A percentile compares a stretch with the other conserved stretches of the same genome.
phyloP scores from a whole-genome alignment of 2,329 filamentous ascomycete species.

The Thielaviopsis punctulata region DNA sequence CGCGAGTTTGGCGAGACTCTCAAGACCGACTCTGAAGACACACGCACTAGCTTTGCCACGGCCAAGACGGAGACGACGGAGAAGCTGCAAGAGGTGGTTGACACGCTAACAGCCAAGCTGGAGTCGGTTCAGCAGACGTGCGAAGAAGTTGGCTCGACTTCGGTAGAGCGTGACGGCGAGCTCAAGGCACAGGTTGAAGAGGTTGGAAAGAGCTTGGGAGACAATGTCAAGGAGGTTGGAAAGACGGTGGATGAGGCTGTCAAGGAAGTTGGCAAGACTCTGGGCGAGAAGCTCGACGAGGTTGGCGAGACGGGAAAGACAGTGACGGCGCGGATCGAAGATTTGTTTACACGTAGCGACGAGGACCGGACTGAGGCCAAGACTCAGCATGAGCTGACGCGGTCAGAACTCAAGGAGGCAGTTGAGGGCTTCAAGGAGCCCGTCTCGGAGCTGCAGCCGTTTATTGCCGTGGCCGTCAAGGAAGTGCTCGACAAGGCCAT shows the following conservation, averaged over 20 bases:
- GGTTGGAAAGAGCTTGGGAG: no score
- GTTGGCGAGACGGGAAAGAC: constrained; percentile 77
- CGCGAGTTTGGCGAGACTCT: constrained; percentile 47
- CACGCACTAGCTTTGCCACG: constrained; percentile 61
- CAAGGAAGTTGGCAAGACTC: constrained; percentile 61
- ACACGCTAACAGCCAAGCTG: constrained; percentile 33
- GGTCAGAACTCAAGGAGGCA: constrained; percentile 56
- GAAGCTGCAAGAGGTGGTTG: constrained; percentile 45
- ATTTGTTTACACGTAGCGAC: constrained; percentile 58
- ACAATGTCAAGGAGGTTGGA: no score
- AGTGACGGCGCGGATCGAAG: constrained; percentile 67
- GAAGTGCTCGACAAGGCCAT: constrained; percentile 71
- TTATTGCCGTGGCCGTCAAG: constrained; percentile 71
- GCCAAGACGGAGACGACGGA: constrained; percentile 72
- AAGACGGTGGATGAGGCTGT: no score
- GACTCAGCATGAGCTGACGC: constrained; percentile 65
- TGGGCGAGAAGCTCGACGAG: constrained; percentile 71
- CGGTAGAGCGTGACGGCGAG: constrained; percentile 30
- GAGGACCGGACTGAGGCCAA: constrained; percentile 58
- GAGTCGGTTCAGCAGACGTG: background rate
- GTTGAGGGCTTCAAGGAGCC: constrained; percentile 60
- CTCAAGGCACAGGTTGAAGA: constrained; percentile 74
- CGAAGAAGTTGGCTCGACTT: no score
- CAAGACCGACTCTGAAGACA: constrained; percentile 74
- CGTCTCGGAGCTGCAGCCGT: constrained; percentile 68